A percentile compares a stretch with the other conserved stretches of the same genome.
Evolutionary conservation across 352 stramenopile genomes (phyloP).

Genomic region (Phytopythium delawarense): DNA sequence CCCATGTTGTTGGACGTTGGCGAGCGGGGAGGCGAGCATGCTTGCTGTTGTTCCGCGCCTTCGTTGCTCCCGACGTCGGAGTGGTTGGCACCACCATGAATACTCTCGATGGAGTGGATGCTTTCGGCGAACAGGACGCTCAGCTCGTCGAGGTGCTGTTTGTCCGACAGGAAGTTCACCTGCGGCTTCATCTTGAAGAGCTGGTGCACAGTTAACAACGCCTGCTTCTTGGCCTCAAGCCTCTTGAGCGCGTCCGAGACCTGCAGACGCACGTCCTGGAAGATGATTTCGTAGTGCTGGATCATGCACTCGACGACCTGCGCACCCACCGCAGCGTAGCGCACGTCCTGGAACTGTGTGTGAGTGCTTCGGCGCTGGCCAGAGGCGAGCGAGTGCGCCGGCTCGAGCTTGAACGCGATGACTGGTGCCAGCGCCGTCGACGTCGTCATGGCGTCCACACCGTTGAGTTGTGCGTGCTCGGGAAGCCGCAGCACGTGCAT

Average conservation of each 20-base stretch:
- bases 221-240: conserved; percentile 60
- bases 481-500: conserved; percentile 64
- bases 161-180: conserved; percentile 62
- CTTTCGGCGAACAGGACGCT: conserved; percentile 48
- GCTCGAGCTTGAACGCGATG: conserved; percentile 76
- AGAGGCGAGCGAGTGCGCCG: conserved; percentile 22
- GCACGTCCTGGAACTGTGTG: conserved; percentile 66
- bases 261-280: conserved; percentile 58
- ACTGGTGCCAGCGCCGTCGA: conserved; percentile 66
- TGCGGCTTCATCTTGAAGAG: conserved; percentile 65
- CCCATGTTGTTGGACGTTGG: conserved; percentile 7
- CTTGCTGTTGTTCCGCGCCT: background rate
- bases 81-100: background rate
- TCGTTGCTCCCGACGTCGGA: background rate
- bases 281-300: conserved; percentile 68
- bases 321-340: conserved; percentile 66
- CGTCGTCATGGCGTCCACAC: conserved; percentile 54
- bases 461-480: conserved; percentile 58
- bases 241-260: conserved; percentile 62
- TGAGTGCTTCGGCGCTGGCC: conserved; percentile 39
- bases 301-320: conserved; percentile 82
- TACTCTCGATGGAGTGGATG: conserved; percentile 19
- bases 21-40: background rate
- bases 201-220: conserved; percentile 57
- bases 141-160: conserved; percentile 61